Percentiles rank a stretch among this genome's conserved stretches.
phyloP scores from a whole-genome alignment of 2,329 filamentous ascomycete species.

The Taxawa tesnikishii region DNA sequence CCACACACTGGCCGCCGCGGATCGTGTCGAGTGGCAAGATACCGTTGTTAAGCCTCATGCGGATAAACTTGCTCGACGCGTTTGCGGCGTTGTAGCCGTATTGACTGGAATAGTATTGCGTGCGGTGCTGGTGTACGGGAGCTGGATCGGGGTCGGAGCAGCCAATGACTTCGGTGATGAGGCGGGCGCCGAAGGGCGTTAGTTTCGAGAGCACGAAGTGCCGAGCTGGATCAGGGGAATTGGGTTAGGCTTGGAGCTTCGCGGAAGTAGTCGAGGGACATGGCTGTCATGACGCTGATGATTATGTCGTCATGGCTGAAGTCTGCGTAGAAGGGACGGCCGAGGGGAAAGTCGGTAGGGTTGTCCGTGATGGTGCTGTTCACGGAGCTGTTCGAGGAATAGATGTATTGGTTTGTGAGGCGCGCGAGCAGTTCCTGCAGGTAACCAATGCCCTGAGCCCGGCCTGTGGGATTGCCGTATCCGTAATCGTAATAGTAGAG shows the following conservation, averaged over 20 bases:
- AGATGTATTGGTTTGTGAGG: slow-evolving; percentile 34
- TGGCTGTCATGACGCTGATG: slow-evolving; percentile 35
- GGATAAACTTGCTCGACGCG: slow-evolving; percentile 34
- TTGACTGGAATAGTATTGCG: slow-evolving; percentile 29
- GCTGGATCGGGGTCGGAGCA: slow-evolving; percentile 30
- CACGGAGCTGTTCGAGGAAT: slow-evolving; percentile 36
- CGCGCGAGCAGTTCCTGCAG: slow-evolving; percentile 40
- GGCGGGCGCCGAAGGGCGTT: slow-evolving; percentile 42
- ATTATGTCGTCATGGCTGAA: slow-evolving; percentile 44
- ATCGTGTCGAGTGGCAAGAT: slow-evolving; percentile 36
- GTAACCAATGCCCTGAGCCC: slow-evolving; percentile 42
- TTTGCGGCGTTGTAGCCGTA: slow-evolving; percentile 32
- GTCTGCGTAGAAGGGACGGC: slow-evolving; percentile 38
- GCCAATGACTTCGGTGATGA: slow-evolving; percentile 44
- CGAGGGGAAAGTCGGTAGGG: slow-evolving; percentile 32
- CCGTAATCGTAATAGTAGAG: slow-evolving; percentile 35
- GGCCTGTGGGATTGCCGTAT: slow-evolving; percentile 37
- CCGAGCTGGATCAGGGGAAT: slow-evolving; percentile 30
- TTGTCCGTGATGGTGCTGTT: slow-evolving; percentile 38
- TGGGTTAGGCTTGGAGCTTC: slow-evolving; percentile 30
- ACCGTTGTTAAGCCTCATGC: slow-evolving; percentile 38
- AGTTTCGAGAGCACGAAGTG: slow-evolving; percentile 38
- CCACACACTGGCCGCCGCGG: slow-evolving; percentile 31
- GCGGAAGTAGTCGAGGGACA: slow-evolving; percentile 43
- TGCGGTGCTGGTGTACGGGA: slow-evolving; percentile 25